Evolutionary conservation across 805 yeast genomes (phyloP).

Genomic region (Blastobotrys mokoenaii): DNA sequence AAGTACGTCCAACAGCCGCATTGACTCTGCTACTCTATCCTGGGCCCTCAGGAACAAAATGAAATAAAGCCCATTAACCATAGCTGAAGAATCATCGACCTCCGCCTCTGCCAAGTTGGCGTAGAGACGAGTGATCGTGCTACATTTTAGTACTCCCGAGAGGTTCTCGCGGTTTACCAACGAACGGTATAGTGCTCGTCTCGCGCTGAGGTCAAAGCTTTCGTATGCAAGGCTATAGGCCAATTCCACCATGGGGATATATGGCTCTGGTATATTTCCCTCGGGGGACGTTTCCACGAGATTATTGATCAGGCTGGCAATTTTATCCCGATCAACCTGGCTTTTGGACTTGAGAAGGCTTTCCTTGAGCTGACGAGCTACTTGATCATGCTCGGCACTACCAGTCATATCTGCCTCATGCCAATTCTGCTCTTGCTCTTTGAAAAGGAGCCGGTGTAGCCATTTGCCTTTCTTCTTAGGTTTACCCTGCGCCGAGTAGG

Average conservation of each 20-base stretch:
- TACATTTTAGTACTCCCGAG: slow-evolving; percentile 7
- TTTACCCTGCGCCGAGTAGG: not conserved
- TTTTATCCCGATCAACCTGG: not conserved
- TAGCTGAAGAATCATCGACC: slow-evolving; percentile 9
- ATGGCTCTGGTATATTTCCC: slow-evolving; percentile 10
- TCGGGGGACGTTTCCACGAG: slow-evolving; percentile 8
- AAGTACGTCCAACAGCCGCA: slow-evolving; percentile 10
- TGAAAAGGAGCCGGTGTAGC: not conserved
- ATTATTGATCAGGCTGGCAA: slow-evolving; percentile 5
- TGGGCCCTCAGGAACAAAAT: slow-evolving; percentile 14
- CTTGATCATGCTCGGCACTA: not conserved
- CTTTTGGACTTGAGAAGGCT: not conserved
- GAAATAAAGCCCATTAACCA: slow-evolving; percentile 19
- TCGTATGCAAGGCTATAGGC: not conserved
- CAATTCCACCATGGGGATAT: slow-evolving; percentile 13
- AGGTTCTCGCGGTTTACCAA: slow-evolving; percentile 5
- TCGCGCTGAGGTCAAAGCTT: no score
- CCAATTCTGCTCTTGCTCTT: not conserved
- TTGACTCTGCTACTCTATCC: slow-evolving; percentile 16
- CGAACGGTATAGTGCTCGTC: slow-evolving; percentile 11
- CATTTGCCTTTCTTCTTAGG: not conserved
- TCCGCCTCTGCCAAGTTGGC: slow-evolving; percentile 7
- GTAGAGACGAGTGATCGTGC: slow-evolving; percentile 16
- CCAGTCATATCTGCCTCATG: not conserved
- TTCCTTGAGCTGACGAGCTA: slow-evolving; percentile 5